Base-by-base conservation (phyloP, 495 filamentous ascomycete species). In the Aspergillus haitiensis region DNA sequence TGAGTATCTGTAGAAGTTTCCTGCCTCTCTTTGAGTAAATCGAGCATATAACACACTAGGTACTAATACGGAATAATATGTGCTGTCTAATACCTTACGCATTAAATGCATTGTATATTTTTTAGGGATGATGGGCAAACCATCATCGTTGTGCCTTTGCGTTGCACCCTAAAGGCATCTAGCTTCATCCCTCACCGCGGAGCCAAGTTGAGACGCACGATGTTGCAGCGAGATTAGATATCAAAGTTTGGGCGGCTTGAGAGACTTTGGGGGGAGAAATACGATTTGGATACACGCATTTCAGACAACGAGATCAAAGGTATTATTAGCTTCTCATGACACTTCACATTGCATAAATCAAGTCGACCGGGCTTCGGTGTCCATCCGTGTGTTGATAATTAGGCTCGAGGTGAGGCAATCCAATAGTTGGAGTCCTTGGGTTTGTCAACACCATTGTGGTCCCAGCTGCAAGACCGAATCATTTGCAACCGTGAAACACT, bases 121-220 rank as follows among this genome's bases (percentile, higher is more conserved):
- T 3, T 3, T n/a, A 5, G 0, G 27, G 44, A 47, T 5, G 27
- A 6, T 18, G 10, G 52, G 21, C 21, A 44, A 31, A 36, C 35
- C 18, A 44, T 10, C 10, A 7, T 21, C 8, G 6, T 31, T 42
- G 52, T 44, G 36, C 40, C 27, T 31, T 36, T 44, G 13, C 15
- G 36, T 55, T 55, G 52, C 36, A 55, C 36, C 52, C 34, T 16
- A 18, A 55, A 10, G 18, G 40, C 44, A 32, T 47, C 44, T 9
- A 7, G n/a, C 44, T 9, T 47, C 10, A n/a, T 15, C 18, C 8
- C 40, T 21, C 10, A 10, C 21, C 52, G 27, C 12, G n/a, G 40
- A 12, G 40, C 18, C 36, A 31, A 55, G 16, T 1, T 27, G 16
- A 12, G 35, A 13, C 12, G 18, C 8, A 54, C 51, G 16, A 47